Percentiles rank a stretch among this genome's conserved stretches.
These are phyloP conservation scores for Corymbia citriodora DNA, from an alignment of 441 rosid species.

Conservation along the genomic window DNA sequence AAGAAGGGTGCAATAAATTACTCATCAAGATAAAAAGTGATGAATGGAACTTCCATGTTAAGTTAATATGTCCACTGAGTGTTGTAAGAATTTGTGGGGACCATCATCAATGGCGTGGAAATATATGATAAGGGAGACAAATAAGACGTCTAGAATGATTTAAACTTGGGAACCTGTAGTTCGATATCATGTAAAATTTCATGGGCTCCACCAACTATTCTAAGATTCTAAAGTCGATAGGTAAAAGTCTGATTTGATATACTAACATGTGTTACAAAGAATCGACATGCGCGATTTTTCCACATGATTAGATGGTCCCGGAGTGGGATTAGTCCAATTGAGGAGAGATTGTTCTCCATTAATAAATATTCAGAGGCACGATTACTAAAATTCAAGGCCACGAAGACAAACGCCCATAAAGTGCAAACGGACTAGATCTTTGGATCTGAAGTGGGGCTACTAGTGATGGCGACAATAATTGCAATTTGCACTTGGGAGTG, in stretches of 20 bases:
- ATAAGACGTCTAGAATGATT: background rate
- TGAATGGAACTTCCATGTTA: background rate
- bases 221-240: background rate
- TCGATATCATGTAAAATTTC: background rate
- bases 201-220: fast-evolving
- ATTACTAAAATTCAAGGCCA: background rate
- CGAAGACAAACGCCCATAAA: background rate
- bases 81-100: background rate
- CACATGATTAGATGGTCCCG: background rate
- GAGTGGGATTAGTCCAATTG: background rate
- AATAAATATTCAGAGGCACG: no score
- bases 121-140: background rate
- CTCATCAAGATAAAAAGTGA: background rate
- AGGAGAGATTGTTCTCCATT: background rate
- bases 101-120: background rate
- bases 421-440: background rate
- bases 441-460: background rate
- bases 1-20: background rate
- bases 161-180: background rate
- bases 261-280: background rate
- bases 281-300: background rate
- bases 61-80: background rate
- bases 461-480: background rate
- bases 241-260: background rate
- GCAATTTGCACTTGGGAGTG: background rate